Conservation (phyloP, 441 rosid species). For the Theobroma grandiflorum region DNA sequence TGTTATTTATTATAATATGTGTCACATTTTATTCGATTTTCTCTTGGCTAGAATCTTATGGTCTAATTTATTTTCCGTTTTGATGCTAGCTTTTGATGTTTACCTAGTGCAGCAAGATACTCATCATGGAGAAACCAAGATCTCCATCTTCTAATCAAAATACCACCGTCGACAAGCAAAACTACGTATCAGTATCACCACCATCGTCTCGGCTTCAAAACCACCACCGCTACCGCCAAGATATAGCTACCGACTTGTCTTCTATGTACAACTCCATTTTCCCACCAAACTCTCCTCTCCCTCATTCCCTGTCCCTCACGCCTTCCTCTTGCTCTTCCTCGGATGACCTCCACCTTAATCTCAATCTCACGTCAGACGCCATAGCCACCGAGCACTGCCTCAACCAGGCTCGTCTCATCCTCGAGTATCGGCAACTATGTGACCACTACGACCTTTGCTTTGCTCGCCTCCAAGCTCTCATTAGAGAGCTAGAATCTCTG, state of each 20-base stretch:
- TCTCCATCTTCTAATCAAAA: constrained; percentile 47
- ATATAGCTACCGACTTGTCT: constrained; percentile 60
- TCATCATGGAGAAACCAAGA: constrained; percentile 55
- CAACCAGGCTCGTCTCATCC: constrained; percentile 69
- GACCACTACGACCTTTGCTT: constrained; percentile 67
- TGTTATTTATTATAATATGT: no score
- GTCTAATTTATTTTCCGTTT: background rate
- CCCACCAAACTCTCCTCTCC: constrained; percentile 61
- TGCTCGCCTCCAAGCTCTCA: constrained; percentile 58
- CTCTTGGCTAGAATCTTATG: background rate
- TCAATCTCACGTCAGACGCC: constrained; percentile 19
- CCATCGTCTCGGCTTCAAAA: constrained; percentile 40
- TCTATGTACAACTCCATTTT: constrained; percentile 67
- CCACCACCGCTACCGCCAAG: constrained; percentile 35
- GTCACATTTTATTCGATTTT: background rate
- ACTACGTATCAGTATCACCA: constrained; percentile 40
- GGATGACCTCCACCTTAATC: constrained; percentile 35
- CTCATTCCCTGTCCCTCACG: constrained; percentile 48
- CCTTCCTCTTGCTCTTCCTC: constrained; percentile 39
- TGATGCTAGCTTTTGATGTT: background rate
- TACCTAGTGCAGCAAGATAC: constrained; percentile 20
- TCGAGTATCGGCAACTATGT: constrained; percentile 71
- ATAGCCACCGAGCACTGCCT: constrained; percentile 67
- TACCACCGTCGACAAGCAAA: constrained; percentile 19
- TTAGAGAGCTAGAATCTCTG: constrained; percentile 56